Evolutionary conservation across 1,284 basidiomycete species (phyloP).

Genomic region (Porodaedalea pini): DNA sequence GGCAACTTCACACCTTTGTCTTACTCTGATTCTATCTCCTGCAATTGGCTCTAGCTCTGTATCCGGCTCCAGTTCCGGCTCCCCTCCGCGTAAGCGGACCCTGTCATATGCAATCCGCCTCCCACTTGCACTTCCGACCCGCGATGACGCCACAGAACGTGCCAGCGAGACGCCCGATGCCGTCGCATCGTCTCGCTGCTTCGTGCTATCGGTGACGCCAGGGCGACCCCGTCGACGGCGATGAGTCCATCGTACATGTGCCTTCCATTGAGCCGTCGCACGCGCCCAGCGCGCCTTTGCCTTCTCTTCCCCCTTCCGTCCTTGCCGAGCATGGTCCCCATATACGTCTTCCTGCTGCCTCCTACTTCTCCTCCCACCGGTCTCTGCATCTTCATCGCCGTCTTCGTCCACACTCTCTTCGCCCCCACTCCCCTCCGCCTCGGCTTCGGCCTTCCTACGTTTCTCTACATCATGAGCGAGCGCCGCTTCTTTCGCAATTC

Average conservation of each 20-base stretch:
- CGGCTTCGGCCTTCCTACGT: slow-evolving; percentile 26
- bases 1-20: not conserved
- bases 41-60: not conserved
- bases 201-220: slow-evolving; percentile 4
- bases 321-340: slow-evolving; percentile 33
- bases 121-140: not conserved
- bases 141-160: not conserved
- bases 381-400: slow-evolving; percentile 43
- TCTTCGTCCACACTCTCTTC: slow-evolving; percentile 28
- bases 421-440: slow-evolving; percentile 22
- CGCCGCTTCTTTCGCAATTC: slow-evolving; percentile 24
- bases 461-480: slow-evolving; percentile 40
- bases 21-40: not conserved
- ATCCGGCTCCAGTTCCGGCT: not conserved
- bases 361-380: slow-evolving; percentile 33
- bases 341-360: slow-evolving; percentile 22
- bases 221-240: slow-evolving; percentile 43
- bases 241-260: slow-evolving; percentile 50
- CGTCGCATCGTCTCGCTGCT: slow-evolving; percentile 5
- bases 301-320: slow-evolving; percentile 27
- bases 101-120: too few relatives aligned
- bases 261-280: slow-evolving; percentile 62
- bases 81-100: too few relatives aligned
- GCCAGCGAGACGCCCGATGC: slow-evolving; percentile 9
- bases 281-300: slow-evolving; percentile 54